Base-by-base conservation (phyloP, 352 stramenopile genomes). In the Pythium guiyangense region DNA sequence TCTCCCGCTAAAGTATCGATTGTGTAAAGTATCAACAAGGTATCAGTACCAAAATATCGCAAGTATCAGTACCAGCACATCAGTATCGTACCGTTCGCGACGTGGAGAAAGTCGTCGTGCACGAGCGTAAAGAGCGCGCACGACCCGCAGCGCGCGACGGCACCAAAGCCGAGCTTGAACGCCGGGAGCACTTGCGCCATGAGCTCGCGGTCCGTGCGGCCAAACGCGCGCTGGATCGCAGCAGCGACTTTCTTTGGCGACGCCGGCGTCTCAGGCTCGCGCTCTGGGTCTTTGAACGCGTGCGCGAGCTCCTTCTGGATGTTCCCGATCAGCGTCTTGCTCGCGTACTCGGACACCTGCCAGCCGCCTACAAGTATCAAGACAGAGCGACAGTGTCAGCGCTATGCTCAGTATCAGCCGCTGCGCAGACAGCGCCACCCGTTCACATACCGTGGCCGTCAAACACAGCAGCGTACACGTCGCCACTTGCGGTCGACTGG, bases 111-210 rank as follows among this genome's bases (percentile, higher is more conserved):
- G 56, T 87, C 69, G 34, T 79, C 86, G 34, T 84, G 67, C 27
- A 96, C 71, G 53, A 82, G 89, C 18, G 85, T 84, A 49, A 96
- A 60, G 29, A 96, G 84, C 26, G 80, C 86, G 59, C 92, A 98
- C 17, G 86, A 90, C 3, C 92, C 92, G 37, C 88, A 96, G 18
- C 88, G 82, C 10, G 84, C 88, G 25, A 97, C 84, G 9, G 83
- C 75, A 27, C 92, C 91, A 55, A 98, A 97, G 11, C 92, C 92
- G 25, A 97, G 60, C 59, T 96, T 86, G 62, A 97, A 98, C 17
- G 91, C 88, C 3, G 70, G 70, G 22, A 79, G 66, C 9, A 97
- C 82, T 52, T 89, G 75, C 22, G 74, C 70, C 64, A 96, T 76
- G 18, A 96, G 80, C 35, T 94, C 82, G 22, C 89, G 73, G 54